Base-by-base conservation (phyloP, 192 early-diverging fungal genomes). In the Linnemannia hyalina region DNA sequence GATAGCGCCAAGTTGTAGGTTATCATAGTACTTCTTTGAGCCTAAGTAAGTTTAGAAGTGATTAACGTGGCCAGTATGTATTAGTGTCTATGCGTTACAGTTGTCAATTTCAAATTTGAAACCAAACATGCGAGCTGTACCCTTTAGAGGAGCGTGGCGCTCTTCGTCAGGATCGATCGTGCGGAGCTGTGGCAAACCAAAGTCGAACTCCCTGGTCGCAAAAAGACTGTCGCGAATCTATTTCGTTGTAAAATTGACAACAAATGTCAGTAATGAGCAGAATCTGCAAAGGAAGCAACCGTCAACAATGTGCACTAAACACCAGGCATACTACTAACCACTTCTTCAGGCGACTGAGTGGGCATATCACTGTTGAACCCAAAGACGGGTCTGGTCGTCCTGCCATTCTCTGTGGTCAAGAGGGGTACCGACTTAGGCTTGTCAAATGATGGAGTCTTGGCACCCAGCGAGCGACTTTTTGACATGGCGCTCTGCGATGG, bases 211-310 rank as follows among this genome's bases (percentile, higher is more conserved):
- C 2, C 29, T 38, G 11, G 55, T 42, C 32, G 81, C 74, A 71
- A 82, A 68, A 16, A 82, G 70, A 29, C 76, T 82, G 18, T 77
- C 81, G 0, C 81, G 81, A 3, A 77, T 82, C 81, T 82, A 77
- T 65, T 65, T 32, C 10, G n/a, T 65, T 3, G 32, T 5, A 32
- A 3, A 10, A 29, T 9, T 32, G 11, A 63, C 20, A 52, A 22
- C 1, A 2, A 10, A 20, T 52, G 20, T 73, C 44, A 52, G 49
- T 20, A 52, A 52, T 6, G 47, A 49, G 13, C 36, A 32, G 29
- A 49, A 54, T 74, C 3, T 18, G 23, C 8, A 20, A 6, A 36
- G 9, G 22, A 11, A 13, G 47, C 22, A 55, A 4, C 5, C 35
- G 11, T 40, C 55, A 16, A 63, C 10, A 18, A 36, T 7, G 15